phyloP scores from a whole-genome alignment of 768 basidiomycete genomes.

The Inosperma sp. region DNA sequence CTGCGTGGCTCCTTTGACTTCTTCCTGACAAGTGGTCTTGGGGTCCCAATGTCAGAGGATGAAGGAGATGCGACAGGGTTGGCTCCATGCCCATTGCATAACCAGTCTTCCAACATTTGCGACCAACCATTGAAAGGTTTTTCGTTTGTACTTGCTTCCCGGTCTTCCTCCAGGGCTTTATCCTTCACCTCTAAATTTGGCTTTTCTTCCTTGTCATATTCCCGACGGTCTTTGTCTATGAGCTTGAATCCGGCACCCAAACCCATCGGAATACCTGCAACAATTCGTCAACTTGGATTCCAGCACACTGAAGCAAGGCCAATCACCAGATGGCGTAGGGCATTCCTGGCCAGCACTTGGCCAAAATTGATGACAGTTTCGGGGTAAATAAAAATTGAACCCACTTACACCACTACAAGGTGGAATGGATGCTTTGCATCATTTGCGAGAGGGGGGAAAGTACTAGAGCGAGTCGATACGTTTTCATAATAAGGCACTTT shows the following conservation, averaged over 20 bases:
- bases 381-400: background rate
- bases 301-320: background rate
- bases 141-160: background rate
- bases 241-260: conserved; percentile 73
- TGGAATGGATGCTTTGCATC: conserved; percentile 69
- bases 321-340: conserved; percentile 66
- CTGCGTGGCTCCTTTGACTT: conserved; percentile 40
- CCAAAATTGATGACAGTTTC: conserved; percentile 16
- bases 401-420: conserved; percentile 69
- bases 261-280: conserved; percentile 68
- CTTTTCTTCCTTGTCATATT: conserved; percentile 26
- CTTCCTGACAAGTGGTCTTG: conserved; percentile 40
- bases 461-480: conserved; percentile 22
- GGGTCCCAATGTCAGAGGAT: conserved; percentile 41
- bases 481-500: conserved; percentile 44
- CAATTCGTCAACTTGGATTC: background rate
- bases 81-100: conserved; percentile 43
- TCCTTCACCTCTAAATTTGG: conserved; percentile 3
- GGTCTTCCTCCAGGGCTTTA: conserved; percentile 22
- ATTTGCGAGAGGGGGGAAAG: conserved; percentile 44
- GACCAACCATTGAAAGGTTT: conserved; percentile 56
- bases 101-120: conserved; percentile 69
- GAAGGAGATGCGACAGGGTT: conserved; percentile 28
- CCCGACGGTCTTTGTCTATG: conserved; percentile 41
- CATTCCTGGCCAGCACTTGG: conserved; percentile 67